Base-by-base conservation (phyloP, 352 stramenopile species). In the Discostella stelligera region DNA sequence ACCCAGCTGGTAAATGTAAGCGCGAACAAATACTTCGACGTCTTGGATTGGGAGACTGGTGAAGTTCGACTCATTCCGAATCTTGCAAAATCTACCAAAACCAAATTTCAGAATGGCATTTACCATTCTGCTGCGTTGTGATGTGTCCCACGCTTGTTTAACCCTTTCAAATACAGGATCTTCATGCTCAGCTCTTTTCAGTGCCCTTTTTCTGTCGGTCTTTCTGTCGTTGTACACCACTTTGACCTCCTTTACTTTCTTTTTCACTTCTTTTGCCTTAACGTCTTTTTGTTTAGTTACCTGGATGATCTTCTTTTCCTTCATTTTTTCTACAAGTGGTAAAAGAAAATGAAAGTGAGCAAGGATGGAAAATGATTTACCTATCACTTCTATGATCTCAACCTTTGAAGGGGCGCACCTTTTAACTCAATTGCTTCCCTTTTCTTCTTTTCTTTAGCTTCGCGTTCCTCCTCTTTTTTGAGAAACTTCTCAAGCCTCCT, bases 91-190 rank as follows among this genome's bases (percentile, higher is more conserved):
- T 56, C 89, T 80, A 25, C 68, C 78, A 83, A 94, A 94, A 20
- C 89, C 89, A 77, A 93, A 92, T 65, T 82, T 68, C 21, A 94
- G 74, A 59, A 81, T 82, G 30, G 89, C 79, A 59, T 88, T 88
- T 0, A 86, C 71, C 13, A 82, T 76, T 59, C 85, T 74, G 54
- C 82, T 87, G 23, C 85, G 78, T 66, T 93, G 86, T 18, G 79
- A 82, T 11, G 82, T 80, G 58, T 94, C 89, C 89, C 89, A 94
- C 32, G 80, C 89, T 79, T 92, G 87, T 70, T 89, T 92, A 3
- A 94, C 73, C 46, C 84, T 74, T 68, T 92, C 85, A 39, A 89
- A 81, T 1, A 85, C 66, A 60, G 89, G 89, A 73, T 94, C 81
- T 80, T 90, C 84, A 53, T 91, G 87, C 58, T 91, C 77, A 10